Percentiles rank a stretch among this genome's conserved stretches.
Evolutionary conservation across 495 filamentous ascomycete genomes (phyloP).

Genomic region (Penicillium odoratum): DNA sequence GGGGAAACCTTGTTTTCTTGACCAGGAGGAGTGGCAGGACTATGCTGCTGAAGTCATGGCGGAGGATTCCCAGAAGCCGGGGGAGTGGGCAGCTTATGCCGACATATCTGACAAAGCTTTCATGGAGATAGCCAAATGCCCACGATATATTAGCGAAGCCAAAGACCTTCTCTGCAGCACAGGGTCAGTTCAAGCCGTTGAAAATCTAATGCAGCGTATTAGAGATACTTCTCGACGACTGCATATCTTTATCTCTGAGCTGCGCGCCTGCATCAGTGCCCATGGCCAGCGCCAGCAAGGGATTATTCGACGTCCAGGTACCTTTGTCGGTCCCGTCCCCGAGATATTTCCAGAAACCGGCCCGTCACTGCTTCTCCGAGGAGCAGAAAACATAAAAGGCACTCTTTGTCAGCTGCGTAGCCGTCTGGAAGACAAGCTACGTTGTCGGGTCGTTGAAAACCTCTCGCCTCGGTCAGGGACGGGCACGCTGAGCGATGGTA

Average conservation of each 20-base stretch:
- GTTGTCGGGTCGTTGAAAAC: conserved; percentile 16
- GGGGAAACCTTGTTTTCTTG: conserved; percentile 34
- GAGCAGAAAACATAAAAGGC: conserved; percentile 26
- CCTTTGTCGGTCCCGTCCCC: conserved; percentile 27
- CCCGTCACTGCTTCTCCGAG: conserved; percentile 27
- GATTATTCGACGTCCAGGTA: conserved; percentile 22
- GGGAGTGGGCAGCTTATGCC: conserved; percentile 27
- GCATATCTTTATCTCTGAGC: conserved; percentile 11
- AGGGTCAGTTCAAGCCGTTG: background rate
- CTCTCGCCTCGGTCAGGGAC: conserved; percentile 17
- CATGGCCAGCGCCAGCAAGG: conserved; percentile 29
- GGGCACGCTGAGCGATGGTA: conserved; percentile 14
- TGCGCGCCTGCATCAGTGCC: conserved; percentile 26
- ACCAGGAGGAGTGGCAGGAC: conserved; percentile 30
- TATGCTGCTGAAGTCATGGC: conserved; percentile 20
- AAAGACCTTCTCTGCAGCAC: conserved; percentile 19
- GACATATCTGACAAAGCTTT: conserved; percentile 26
- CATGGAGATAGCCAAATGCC: conserved; percentile 35
- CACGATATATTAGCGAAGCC: conserved; percentile 31
- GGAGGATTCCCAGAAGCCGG: conserved; percentile 29
- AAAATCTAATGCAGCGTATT: conserved; percentile 22
- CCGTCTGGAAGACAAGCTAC: conserved; percentile 15
- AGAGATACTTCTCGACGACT: conserved; percentile 18
- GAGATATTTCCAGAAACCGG: conserved; percentile 30
- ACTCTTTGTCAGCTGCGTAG: conserved; percentile 18